These are phyloP conservation scores for Candida labiduridarum DNA, from an alignment of 1,139 yeast species.

Conservation along the genomic window DNA sequence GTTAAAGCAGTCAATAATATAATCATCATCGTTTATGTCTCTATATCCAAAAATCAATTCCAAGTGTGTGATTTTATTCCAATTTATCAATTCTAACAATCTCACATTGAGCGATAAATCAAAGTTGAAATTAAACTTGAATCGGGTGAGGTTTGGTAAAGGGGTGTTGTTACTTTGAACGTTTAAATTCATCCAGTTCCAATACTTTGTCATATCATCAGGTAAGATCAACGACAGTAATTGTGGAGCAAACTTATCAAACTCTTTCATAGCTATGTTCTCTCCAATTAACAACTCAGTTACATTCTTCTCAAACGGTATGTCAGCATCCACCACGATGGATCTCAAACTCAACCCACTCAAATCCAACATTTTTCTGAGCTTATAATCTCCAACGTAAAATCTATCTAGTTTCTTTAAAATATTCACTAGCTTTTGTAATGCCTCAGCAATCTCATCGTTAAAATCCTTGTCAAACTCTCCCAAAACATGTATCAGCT, in stretches of 20 bases:
- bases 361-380: slow-evolving; percentile 16
- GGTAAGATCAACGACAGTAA: slow-evolving; percentile 21
- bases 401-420: slow-evolving; percentile 16
- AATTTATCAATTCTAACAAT: slow-evolving; percentile 17
- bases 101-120: slow-evolving; percentile 9
- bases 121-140: slow-evolving; percentile 21
- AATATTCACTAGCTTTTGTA: slow-evolving; percentile 14
- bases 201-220: slow-evolving; percentile 16
- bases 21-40: slow-evolving; percentile 41
- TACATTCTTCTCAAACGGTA: slow-evolving; percentile 5
- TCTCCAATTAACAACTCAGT: slow-evolving; percentile 15
- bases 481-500: slow-evolving; percentile 26
- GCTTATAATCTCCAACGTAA: slow-evolving; percentile 17
- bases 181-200: slow-evolving; percentile 19
- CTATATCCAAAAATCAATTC: slow-evolving; percentile 29
- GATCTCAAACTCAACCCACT: slow-evolving; percentile 13
- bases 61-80: slow-evolving; percentile 23
- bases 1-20: slow-evolving; percentile 41
- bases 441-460: slow-evolving; percentile 11
- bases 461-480: not conserved
- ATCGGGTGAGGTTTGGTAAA: slow-evolving; percentile 17
- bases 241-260: slow-evolving; percentile 4
- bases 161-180: slow-evolving; percentile 8
- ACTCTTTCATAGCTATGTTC: slow-evolving; percentile 5
- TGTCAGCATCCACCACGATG: slow-evolving; percentile 15